Conservation (phyloP, 331 rosid species). For the Stylosanthes scabra region DNA sequence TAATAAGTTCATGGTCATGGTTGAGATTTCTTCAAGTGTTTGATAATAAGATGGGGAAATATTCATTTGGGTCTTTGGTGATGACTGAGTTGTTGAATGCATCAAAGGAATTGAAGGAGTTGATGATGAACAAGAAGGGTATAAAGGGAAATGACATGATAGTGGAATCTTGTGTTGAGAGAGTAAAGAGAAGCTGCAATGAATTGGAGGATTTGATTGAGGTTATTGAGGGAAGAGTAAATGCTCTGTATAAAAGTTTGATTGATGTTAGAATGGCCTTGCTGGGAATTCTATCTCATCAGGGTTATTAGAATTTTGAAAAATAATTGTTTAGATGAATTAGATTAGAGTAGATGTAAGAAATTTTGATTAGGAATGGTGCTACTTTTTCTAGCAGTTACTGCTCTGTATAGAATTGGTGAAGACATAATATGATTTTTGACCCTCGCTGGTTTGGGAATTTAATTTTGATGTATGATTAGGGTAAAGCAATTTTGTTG, state of each 20-base stretch:
- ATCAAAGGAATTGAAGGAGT: conserved; percentile 35
- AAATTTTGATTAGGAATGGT: conserved; percentile 15
- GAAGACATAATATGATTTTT: too few relatives aligned
- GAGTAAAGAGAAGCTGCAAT: conserved; percentile 18
- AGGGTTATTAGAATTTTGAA: conserved; percentile 25
- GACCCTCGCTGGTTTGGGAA: too few relatives aligned
- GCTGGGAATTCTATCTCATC: conserved; percentile 51
- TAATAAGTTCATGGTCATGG: conserved; percentile 24
- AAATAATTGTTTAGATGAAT: too few relatives aligned
- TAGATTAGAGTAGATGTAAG: not conserved
- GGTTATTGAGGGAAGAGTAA: conserved; percentile 46
- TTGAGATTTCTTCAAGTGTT: conserved; percentile 28
- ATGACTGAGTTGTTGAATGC: conserved; percentile 32
- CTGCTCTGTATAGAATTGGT: too few relatives aligned
- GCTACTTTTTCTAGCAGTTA: conserved; percentile 3
- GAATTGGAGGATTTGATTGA: conserved; percentile 43
- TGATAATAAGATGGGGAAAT: conserved; percentile 27
- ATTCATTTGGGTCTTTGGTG: conserved; percentile 19
- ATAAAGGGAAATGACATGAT: conserved; percentile 1
- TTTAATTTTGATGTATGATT: too few relatives aligned
- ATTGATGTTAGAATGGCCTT: conserved; percentile 55
- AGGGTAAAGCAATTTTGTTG: too few relatives aligned
- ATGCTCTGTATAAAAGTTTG: conserved; percentile 43
- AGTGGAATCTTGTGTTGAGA: conserved; percentile 25
- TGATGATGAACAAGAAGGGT: conserved; percentile 8